phyloP scores from a whole-genome alignment of 2,329 filamentous ascomycete species.

The Coniochaeta prunicola region DNA sequence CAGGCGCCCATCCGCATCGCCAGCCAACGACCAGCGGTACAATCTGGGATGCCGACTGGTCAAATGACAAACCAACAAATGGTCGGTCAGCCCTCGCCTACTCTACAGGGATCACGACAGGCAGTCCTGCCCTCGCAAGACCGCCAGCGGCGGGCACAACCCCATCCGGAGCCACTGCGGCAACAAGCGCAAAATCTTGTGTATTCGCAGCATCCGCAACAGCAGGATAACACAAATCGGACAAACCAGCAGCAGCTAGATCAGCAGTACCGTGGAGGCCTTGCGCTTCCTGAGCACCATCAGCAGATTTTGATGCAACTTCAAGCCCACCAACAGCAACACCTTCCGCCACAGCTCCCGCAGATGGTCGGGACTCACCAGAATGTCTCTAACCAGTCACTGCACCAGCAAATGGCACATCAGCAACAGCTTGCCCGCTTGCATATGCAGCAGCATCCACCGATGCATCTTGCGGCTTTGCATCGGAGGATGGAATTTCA shows the following conservation, averaged over 20 bases:
- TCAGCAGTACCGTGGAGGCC: background rate
- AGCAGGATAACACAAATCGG: background rate
- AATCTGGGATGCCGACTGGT: background rate
- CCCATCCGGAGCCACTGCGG: background rate
- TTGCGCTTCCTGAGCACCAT: no score
- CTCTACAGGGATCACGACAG: background rate
- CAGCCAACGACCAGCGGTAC: background rate
- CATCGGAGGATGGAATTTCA: background rate
- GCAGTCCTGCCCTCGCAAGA: background rate
- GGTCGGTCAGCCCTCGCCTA: background rate
- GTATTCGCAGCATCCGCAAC: background rate
- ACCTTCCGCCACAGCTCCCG: no score
- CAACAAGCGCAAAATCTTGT: background rate
- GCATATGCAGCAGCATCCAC: background rate
- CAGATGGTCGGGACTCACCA: background rate
- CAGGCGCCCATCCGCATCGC: background rate
- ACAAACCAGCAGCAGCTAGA: background rate
- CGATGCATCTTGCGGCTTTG: background rate
- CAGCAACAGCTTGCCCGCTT: background rate
- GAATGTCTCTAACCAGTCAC: background rate
- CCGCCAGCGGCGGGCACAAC: background rate
- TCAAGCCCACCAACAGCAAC: no score
- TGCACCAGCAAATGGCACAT: background rate
- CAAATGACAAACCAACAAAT: background rate
- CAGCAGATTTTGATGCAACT: no score